Evolutionary conservation across 2,329 filamentous ascomycete genomes (phyloP), one percentile per base, ranked within the genome.

Genomic region (Knufia fluminis): DNA sequence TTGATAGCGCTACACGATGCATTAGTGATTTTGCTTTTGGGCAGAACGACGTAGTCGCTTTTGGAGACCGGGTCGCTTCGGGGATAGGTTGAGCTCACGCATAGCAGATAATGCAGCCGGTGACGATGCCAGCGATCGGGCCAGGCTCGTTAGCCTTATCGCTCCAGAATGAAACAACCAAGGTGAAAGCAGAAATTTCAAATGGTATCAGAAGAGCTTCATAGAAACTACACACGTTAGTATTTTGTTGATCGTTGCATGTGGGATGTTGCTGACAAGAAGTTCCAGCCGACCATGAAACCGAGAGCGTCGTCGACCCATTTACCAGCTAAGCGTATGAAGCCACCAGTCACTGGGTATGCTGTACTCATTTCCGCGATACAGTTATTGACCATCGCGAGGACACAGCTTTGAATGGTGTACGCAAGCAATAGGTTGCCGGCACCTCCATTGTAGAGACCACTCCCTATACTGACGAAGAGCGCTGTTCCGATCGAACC

Each of bases 1-100:
- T 91, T 91, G 67, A 90, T 69, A 4, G 70, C 45, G n/a, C 71
- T 73, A 36, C 6, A 36, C n/a, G 6, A 36, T 17, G 4, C 33
- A 14, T 36, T 8, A 42, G 24, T 10, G 6, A 9, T 42, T 28
- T 6, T 42, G 26, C 26, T 23, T 4, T 16, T 16, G 20, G n/a
- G 10, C 6, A n/a, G 33, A 17, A 36, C 7, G 6, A 36, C 7
- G 33, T 14, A 28, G 26, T 6, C 26, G 12, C 6, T 12, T 6
- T 28, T 28, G n/a, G n/a, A n/a, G n/a, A n/a, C n/a, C n/a, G n/a
- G n/a, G 26, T 28, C 26, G 26, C 26, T 28, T 6, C 6, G 26
- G 26, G 12, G 26, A 6, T 36, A 4, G 33, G 4, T 8, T 14
- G 4, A 14, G 14, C 59, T 51, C 54, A 65, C 60, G 58, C 60